A percentile compares a stretch with the other conserved stretches of the same genome.
phyloP scores from a whole-genome alignment of 495 filamentous ascomycete genomes.

The Astrothelium macrocarpum region DNA sequence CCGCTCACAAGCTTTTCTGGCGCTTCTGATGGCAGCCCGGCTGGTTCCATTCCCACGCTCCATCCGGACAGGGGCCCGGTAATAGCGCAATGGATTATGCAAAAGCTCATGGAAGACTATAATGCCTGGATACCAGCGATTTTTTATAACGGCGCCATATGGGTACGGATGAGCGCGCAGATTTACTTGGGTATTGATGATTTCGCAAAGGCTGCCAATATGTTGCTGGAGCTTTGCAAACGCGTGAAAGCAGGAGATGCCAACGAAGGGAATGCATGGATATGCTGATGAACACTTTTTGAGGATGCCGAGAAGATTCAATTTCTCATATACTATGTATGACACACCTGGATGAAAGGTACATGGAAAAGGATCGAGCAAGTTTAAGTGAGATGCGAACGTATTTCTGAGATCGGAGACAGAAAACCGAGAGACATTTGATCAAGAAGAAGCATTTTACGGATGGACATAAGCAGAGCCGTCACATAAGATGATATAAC shows the following conservation, averaged over 20 bases:
- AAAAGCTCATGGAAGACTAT: slow-evolving; percentile 39
- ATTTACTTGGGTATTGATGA: slow-evolving; percentile 67
- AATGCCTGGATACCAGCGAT: slow-evolving; percentile 61
- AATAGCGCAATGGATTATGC: slow-evolving; percentile 49
- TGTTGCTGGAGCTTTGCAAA: slow-evolving; percentile 52
- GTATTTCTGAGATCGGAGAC: too few species aligned
- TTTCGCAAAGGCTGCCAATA: slow-evolving; percentile 59
- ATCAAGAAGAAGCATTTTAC: too few species aligned
- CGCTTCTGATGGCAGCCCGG: slow-evolving; percentile 12
- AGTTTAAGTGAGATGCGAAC: too few species aligned
- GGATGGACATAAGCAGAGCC: too few species aligned
- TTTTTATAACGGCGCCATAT: slow-evolving; percentile 49
- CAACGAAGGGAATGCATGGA: not conserved
- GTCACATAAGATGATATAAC: too few species aligned
- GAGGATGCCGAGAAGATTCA: too few species aligned
- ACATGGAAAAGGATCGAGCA: too few species aligned
- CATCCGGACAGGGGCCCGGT: slow-evolving; percentile 10
- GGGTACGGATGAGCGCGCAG: slow-evolving; percentile 68
- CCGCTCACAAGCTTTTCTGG: slow-evolving; percentile 15
- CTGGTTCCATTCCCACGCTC: slow-evolving; percentile 8
- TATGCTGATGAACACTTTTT: too few species aligned
- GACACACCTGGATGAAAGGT: too few species aligned
- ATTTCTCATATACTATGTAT: too few species aligned
- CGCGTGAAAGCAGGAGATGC: slow-evolving; percentile 48
- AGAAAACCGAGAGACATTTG: too few species aligned